These are phyloP conservation scores for Luffa acutangula DNA, from an alignment of 306 rosid genomes.

Conservation along the genomic window DNA sequence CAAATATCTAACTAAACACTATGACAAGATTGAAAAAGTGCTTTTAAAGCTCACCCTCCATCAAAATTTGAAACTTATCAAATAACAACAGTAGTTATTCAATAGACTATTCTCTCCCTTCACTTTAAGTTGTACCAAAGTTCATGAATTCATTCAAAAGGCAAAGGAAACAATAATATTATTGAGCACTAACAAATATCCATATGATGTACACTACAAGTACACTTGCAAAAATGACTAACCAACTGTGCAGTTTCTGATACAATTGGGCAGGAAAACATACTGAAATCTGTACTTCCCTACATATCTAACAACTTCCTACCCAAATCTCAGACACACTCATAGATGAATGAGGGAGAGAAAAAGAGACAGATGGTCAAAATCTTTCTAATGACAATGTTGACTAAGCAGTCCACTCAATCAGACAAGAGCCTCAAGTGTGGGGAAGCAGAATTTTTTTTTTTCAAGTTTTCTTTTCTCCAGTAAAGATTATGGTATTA, in stretches of 20 bases:
- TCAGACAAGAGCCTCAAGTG: slow-evolving; percentile 26
- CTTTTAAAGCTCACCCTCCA: not conserved
- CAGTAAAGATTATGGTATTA: slow-evolving; percentile 7
- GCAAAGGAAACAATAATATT: not conserved
- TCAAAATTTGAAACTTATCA: not conserved
- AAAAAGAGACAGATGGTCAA: slow-evolving; percentile 30
- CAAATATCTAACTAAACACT: not conserved
- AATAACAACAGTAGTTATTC: not conserved
- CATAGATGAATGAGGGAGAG: not conserved
- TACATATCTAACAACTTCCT: slow-evolving; percentile 2
- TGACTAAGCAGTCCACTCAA: slow-evolving; percentile 73
- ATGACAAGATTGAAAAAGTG: not conserved
- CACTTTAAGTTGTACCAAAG: not conserved
- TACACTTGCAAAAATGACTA: slow-evolving; percentile 14
- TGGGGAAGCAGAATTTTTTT: slow-evolving; percentile 1
- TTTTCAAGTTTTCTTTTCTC: slow-evolving; percentile 6
- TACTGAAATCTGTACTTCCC: slow-evolving; percentile 10
- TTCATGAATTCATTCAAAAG: not conserved
- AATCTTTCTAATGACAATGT: slow-evolving; percentile 50
- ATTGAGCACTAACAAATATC: not conserved
- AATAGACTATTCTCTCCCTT: not conserved
- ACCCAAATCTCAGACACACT: not conserved
- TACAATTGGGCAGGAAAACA: slow-evolving; percentile 17
- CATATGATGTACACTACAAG: slow-evolving; percentile 31
- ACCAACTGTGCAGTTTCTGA: not conserved